phyloP scores from a whole-genome alignment of 495 filamentous ascomycete species.

The Aspergillus conjunctus region DNA sequence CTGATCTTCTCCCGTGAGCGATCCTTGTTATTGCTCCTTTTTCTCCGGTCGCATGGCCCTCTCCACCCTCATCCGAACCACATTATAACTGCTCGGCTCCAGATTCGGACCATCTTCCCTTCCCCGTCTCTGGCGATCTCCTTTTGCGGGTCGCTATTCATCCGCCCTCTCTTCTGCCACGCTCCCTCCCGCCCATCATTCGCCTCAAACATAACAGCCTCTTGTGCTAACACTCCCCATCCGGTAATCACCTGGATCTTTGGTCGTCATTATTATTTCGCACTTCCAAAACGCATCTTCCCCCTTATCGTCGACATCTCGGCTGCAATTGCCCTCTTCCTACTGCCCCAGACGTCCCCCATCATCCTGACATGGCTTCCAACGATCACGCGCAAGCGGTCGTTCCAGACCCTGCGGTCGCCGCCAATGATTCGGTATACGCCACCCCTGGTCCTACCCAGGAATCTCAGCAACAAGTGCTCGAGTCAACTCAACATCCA shows the following conservation, averaged over 20 bases:
- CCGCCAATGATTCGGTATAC: conserved; percentile 25
- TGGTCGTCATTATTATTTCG: conserved; percentile 1
- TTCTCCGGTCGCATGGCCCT: conserved; percentile 22
- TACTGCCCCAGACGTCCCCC: neutral
- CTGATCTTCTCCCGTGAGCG: conserved; percentile 7
- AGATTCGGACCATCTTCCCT: conserved; percentile 11
- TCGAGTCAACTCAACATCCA: conserved; percentile 15
- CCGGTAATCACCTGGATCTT: neutral
- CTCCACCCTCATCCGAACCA: conserved; percentile 7
- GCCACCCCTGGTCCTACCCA: conserved; percentile 20
- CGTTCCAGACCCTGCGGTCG: conserved; percentile 7
- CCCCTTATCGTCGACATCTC: neutral
- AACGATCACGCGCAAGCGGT: conserved; percentile 30
- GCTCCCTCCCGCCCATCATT: conserved; percentile 10
- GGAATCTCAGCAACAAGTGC: conserved; percentile 28
- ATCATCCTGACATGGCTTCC: conserved; percentile 11
- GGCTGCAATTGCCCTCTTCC: conserved; percentile 1
- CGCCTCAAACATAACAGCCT: neutral
- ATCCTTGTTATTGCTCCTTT: conserved; percentile 5
- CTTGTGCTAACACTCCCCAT: neutral
- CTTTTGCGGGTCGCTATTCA: conserved; percentile 22
- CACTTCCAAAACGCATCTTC: neutral
- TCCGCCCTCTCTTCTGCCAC: conserved; percentile 12
- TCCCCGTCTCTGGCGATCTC: conserved; percentile 8
- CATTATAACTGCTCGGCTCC: conserved; percentile 17